Base-by-base conservation (phyloP, 441 rosid genomes). In the Populus hybrid region DNA sequence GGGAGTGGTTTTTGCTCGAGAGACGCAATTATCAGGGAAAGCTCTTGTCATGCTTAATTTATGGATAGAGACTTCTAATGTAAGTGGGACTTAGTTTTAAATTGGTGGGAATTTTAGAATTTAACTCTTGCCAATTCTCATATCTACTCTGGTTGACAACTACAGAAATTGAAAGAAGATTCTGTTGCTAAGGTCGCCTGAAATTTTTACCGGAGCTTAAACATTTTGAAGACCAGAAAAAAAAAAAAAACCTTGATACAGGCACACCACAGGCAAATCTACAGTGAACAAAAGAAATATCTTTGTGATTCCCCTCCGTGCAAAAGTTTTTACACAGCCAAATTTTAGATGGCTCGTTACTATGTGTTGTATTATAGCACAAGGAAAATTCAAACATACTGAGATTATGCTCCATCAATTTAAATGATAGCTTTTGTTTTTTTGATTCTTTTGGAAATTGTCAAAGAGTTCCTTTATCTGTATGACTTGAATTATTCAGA, bases 1-100 rank as follows among this genome's bases (percentile, higher is more conserved):
- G 76, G 98, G 98, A 72, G 92, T 97, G 11, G 76, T 73, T 67
- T 53, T 93, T 85, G 98, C 98, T 10, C 91, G 94, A 2, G 92
- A 89, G 83, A 88, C 84, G 21, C 99, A 91, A 67, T 79, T 74
- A 32, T 91, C 97, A 1, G 99, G 99, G 73, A 88, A 84, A 81
- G 95, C 97, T 82, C 80, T 87, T 19, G 79, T 83, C 79, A 91
- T 93, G 5, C 98, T 94, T 67, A 83, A 88, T 79, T 83, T 76
- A 14, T 94, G 92, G 98, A 88, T 91, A 67, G 79, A 78, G 64
- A 40, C 79, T 78, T 91, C 99, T 11, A 91, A 89, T 69, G 90
- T 82, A 80, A 82, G 86, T 75, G 16, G 61, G 30, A 24, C 67
- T 35, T 61, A 11, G 63, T 57, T 1, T 69, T n/a, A 38, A 6